Conservation (phyloP, 129 eudicot species). For the Scalesia atractyloides region DNA sequence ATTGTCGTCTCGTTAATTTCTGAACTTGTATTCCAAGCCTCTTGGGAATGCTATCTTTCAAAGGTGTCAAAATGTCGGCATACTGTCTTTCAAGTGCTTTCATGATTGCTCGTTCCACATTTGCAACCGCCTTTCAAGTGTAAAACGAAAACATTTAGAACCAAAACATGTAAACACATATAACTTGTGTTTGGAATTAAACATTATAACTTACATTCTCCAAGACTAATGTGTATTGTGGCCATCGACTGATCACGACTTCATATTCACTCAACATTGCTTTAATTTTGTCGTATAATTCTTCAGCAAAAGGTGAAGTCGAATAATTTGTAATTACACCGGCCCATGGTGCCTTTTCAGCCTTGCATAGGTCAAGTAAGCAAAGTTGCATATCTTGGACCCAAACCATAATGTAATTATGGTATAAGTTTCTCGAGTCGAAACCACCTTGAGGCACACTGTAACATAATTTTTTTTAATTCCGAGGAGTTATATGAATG, state of each 20-base stretch:
- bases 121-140: conserved; percentile 67
- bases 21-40: conserved; percentile 93
- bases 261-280: conserved; percentile 68
- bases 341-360: conserved; percentile 89
- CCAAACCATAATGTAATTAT: conserved; percentile 87
- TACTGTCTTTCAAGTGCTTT: conserved; percentile 88
- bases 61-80: conserved; percentile 81
- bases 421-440: conserved; percentile 69
- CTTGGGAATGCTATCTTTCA: conserved; percentile 82
- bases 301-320: conserved; percentile 90
- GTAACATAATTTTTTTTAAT: conserved; percentile 20
- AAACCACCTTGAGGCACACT: conserved; percentile 77
- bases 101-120: conserved; percentile 82
- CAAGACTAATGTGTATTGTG: conserved; percentile 73
- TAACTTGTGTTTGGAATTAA: conserved; percentile 19
- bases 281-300: conserved; percentile 61
- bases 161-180: background rate
- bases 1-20: conserved; percentile 83
- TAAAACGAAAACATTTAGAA: conserved; percentile 15
- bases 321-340: conserved; percentile 82
- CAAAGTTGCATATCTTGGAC: conserved; percentile 82
- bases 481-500: background rate
- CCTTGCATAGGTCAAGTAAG: conserved; percentile 81
- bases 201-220: conserved; percentile 68
- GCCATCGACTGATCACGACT: conserved; percentile 87